Evolutionary conservation across 2,329 filamentous ascomycete species (phyloP), one percentile per base, ranked within the genome.

Genomic region (Pseudocercospora pini-densiflorae): DNA sequence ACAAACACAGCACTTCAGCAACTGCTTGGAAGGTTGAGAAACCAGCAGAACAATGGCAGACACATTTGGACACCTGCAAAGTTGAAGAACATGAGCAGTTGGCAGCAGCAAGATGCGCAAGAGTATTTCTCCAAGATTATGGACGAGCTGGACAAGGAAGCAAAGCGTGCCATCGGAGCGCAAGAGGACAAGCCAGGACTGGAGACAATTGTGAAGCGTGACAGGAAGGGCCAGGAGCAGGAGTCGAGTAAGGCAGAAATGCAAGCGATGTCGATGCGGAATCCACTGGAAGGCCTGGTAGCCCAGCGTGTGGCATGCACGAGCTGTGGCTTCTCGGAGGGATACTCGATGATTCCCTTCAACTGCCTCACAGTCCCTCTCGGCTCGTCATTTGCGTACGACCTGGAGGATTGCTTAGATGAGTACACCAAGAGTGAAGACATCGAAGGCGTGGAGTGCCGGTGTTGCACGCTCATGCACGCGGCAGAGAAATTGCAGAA

Each of bases 31-130:
- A 87, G 89, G 63, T 82, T 97, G 43, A 92, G 91, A 73, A 85
- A 90, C 74, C 80, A 86, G 0, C 81, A 84, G 8, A 92, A 93
- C 73, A 90, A 92, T 68, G 92, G 92, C 7, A 86, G 85, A 73
- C 90, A 89, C 21, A 83, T 97, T 14, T 97, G 92, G 92, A 93
- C 93, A 6, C 92, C 92, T 0, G 82, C 86, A 0, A 88, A 90
- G 62, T 82, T 97, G 54, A 97, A 97, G 79, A 94, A 90, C 9
- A 96, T 98, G 90, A 94, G 90, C 78, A 97, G 92, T 31, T 97
- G 92, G 88, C 92, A 96, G 72, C 95, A 98, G 77, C 95, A 99
- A 79, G 95, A 99, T 80, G 95, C 95, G 5, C 95, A 98, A 77
- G 95, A 99, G 78, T 99, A 98, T 78, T 97, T 92, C 74, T 94